A percentile compares a stretch with the other conserved stretches of the same genome.
phyloP scores from a whole-genome alignment of 2,329 filamentous ascomycete genomes.

The Neospermospora avenae region DNA sequence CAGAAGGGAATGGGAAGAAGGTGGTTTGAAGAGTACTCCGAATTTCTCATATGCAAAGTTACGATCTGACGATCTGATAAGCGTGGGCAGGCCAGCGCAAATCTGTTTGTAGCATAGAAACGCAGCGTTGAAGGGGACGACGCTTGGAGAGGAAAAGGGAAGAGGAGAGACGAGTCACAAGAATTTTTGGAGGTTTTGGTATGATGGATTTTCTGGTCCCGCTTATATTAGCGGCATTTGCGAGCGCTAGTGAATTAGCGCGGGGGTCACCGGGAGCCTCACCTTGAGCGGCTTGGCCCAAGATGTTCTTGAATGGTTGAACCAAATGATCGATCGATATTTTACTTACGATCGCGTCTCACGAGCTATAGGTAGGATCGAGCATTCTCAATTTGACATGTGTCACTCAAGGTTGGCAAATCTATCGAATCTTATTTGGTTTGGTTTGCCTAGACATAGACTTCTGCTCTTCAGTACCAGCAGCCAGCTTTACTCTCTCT shows the following conservation, averaged over 20 bases:
- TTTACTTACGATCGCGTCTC: too few relatives aligned
- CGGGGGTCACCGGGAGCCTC: too few relatives aligned
- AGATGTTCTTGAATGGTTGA: too few relatives aligned
- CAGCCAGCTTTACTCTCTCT: slow-evolving; percentile 2
- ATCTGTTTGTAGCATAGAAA: slow-evolving; percentile 90
- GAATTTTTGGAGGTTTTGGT: neutral
- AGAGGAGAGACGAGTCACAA: slow-evolving; percentile 17
- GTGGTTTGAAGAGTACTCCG: slow-evolving; percentile 85
- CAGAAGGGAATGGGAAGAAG: slow-evolving; percentile 39
- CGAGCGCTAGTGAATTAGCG: neutral
- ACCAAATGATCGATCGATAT: too few relatives aligned
- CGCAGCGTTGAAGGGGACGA: slow-evolving; percentile 87
- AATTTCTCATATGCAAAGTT: slow-evolving; percentile 88
- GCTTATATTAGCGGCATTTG: neutral
- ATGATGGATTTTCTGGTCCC: neutral
- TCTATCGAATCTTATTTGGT: too few relatives aligned
- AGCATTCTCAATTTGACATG: too few relatives aligned
- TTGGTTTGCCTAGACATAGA: too few relatives aligned
- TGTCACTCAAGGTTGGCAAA: too few relatives aligned
- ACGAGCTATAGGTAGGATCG: too few relatives aligned
- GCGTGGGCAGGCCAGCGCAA: slow-evolving; percentile 31
- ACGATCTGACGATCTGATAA: slow-evolving; percentile 29
- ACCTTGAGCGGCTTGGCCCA: too few relatives aligned
- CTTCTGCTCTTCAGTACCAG: too few relatives aligned
- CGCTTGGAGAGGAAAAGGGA: slow-evolving; percentile 53